Evolutionary conservation across 148 eudicot species (phyloP), one percentile per base, ranked within the genome.

Genomic region (Bassia scoparia): DNA sequence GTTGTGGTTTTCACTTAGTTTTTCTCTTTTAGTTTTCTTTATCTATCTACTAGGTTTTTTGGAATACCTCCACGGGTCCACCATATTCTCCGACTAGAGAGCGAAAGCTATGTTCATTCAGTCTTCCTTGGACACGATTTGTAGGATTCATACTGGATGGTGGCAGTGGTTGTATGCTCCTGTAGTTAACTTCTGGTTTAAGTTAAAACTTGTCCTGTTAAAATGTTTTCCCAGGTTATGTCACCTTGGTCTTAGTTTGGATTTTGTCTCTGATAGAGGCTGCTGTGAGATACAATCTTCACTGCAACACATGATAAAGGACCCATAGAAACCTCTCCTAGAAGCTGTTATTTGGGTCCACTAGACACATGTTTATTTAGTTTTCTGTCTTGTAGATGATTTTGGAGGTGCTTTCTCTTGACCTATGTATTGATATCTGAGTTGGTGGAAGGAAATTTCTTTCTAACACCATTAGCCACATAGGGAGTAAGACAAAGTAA

Each of bases 271-370:
- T 60, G 35, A 10, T 27, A 9, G 31, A 60, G 23, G 65, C 43
- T 61, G 43, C 67, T 20, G 46, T 18, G 10, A n/a, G n/a, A n/a
- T n/a, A n/a, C n/a, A n/a, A n/a, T n/a, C n/a, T n/a, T n/a, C n/a
- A n/a, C n/a, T n/a, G n/a, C n/a, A n/a, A n/a, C n/a, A n/a, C 67
- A 20, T 63, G 46, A 37, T 13, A 23, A 63, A 48, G 67, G 48
- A 38, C 43, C 46, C 67, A 63, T 37, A 37, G 4, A 24, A 17
- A n/a, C 20, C 43, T 12, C 35, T 62, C 26, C 46, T 62, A 18
- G 67, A 37, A 35, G 7, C 5, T 38, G 26, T 15, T 63, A 21
- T 37, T 35, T 35, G 17, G 16, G 29, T 2, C 16, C 15, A 21
- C 1, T 63, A 24, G 37, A 4, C 12, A 12, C 17, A 18, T 61